Percentiles rank a stretch among this genome's conserved stretches.
These are phyloP conservation scores for Phoma sp. DNA, from an alignment of 2,329 filamentous ascomycete species.

Conservation along the genomic window DNA sequence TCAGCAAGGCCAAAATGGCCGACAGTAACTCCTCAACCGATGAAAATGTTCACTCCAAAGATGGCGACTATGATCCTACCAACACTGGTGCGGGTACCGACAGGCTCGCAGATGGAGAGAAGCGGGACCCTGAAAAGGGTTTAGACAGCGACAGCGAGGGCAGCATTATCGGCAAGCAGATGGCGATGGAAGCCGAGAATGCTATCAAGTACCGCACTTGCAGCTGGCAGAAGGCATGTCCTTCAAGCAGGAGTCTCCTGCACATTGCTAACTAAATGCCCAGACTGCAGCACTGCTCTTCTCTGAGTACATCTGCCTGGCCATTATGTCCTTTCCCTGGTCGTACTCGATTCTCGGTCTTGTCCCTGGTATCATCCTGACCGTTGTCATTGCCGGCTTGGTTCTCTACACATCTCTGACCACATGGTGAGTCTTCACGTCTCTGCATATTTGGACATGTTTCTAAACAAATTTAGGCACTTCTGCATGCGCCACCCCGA, in stretches of 20 bases:
- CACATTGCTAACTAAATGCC: conserved; percentile 16
- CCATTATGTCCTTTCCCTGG: conserved; percentile 95
- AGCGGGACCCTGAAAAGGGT: conserved; percentile 28
- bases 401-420: conserved; percentile 84
- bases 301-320: conserved; percentile 92
- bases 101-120: conserved; percentile 51
- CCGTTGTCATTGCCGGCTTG: conserved; percentile 75
- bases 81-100: conserved; percentile 31
- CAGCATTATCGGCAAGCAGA: conserved; percentile 67
- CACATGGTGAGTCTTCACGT: conserved; percentile 60
- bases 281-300: conserved; percentile 88
- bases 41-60: conserved; percentile 21
- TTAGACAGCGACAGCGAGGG: conserved; percentile 47
- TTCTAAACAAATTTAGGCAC: conserved; percentile 64
- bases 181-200: conserved; percentile 77
- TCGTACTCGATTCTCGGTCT: conserved; percentile 88
- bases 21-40: conserved; percentile 25
- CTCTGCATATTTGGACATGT: background rate
- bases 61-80: conserved; percentile 41
- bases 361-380: conserved; percentile 85
- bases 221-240: conserved; percentile 83
- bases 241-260: background rate
- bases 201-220: conserved; percentile 92
- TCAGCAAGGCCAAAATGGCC: conserved; percentile 31
- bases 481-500: conserved; percentile 92